phyloP scores from a whole-genome alignment of 164 flowering plant genomes.

The Liquidambar formosana region DNA sequence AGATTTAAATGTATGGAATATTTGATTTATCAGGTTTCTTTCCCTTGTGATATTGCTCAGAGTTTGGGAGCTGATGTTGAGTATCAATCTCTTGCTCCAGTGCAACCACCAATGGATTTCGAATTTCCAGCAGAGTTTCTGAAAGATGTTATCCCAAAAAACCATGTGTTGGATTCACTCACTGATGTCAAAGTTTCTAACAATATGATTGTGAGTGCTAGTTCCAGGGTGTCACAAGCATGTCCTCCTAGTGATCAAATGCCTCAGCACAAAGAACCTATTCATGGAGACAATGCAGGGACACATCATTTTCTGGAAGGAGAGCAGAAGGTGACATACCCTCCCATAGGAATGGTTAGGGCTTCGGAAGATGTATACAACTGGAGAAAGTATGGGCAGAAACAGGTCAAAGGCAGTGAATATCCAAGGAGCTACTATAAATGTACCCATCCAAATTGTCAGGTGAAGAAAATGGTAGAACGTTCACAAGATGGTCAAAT shows the following conservation, averaged over 20 bases:
- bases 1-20: not conserved
- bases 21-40: slow-evolving; percentile 9
- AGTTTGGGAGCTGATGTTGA: slow-evolving; percentile 23
- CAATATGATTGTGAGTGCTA: slow-evolving; percentile 17
- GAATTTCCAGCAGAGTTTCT: slow-evolving; percentile 33
- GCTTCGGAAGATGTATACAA: slow-evolving; percentile 74
- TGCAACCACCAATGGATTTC: slow-evolving; percentile 30
- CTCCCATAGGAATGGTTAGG: slow-evolving; percentile 34
- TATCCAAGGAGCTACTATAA: slow-evolving; percentile 85
- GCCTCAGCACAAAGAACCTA: slow-evolving; percentile 21
- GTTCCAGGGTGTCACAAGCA: slow-evolving; percentile 16
- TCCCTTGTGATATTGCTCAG: slow-evolving; percentile 22
- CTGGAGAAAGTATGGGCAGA: slow-evolving; percentile 94
- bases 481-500: slow-evolving; percentile 76
- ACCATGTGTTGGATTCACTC: slow-evolving; percentile 18
- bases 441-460: slow-evolving; percentile 75
- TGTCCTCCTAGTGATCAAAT: slow-evolving; percentile 25
- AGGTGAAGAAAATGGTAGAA: slow-evolving; percentile 74
- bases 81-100: slow-evolving; percentile 20
- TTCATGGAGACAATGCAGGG: slow-evolving; percentile 33
- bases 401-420: slow-evolving; percentile 87
- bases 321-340: slow-evolving; percentile 39
- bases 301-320: slow-evolving; percentile 30
- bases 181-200: slow-evolving; percentile 25
- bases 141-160: slow-evolving; percentile 21